Evolutionary conservation across 2,329 filamentous ascomycete genomes (phyloP).

Genomic region (Fusarium phyllophilum): DNA sequence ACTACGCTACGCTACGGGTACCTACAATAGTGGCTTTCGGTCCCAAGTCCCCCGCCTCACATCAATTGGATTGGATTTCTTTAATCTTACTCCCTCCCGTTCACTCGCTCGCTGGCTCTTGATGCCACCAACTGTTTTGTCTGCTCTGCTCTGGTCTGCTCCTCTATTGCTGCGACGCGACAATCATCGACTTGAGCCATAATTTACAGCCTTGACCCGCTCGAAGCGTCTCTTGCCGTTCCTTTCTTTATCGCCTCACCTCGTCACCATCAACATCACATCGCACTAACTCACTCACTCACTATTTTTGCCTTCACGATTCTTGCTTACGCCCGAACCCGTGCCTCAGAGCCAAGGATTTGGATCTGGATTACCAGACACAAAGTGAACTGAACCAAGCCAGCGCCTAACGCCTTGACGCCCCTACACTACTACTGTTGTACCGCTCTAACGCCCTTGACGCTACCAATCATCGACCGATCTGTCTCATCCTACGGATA

Average conservation of each 20-base stretch:
- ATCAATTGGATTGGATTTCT: constrained; percentile 30
- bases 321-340: constrained; percentile 24
- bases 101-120: constrained; percentile 21
- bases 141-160: constrained; percentile 10
- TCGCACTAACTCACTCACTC: background rate
- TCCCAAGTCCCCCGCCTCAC: constrained; percentile 29
- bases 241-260: constrained; percentile 10
- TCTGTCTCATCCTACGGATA: constrained; percentile 29
- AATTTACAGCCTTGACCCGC: constrained; percentile 14
- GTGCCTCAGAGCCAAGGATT: constrained; percentile 27
- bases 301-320: constrained; percentile 9
- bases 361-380: constrained; percentile 7
- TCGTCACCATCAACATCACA: background rate
- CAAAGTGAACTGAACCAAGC: constrained; percentile 13
- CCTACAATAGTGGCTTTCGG: constrained; percentile 30
- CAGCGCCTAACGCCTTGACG: constrained; percentile 41
- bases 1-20: constrained; percentile 22
- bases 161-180: constrained; percentile 20
- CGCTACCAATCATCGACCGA: constrained; percentile 46
- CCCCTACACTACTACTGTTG: constrained; percentile 19
- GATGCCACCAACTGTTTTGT: constrained; percentile 35
- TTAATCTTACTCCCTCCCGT: constrained; percentile 37
- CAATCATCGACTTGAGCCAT: constrained; percentile 29
- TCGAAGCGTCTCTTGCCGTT: constrained; percentile 7
- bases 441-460: constrained; percentile 36